Base-by-base conservation (phyloP, 345 rosid species). In the Tarenaya hassleriana region DNA sequence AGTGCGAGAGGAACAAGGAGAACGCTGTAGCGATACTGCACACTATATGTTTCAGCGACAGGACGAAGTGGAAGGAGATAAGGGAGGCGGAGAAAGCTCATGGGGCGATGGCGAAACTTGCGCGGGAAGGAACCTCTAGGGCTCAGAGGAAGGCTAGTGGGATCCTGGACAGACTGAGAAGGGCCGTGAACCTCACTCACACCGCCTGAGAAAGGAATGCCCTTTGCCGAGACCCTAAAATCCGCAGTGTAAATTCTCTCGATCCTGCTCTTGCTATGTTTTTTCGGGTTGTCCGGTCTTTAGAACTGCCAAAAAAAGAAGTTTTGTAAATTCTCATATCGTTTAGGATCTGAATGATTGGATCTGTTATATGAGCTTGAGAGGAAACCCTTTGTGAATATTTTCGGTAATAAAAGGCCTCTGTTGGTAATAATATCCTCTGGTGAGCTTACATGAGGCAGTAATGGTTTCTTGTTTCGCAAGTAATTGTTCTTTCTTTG, bases 111-210 rank as follows among this genome's bases (percentile, higher is more conserved):
- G 75, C 98, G 6, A 84, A 78, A 64, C 91, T 92, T 56, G 72
- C 82, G 13, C 69, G 72, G 41, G 83, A 80, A 19, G 98, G 98
- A 41, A 88, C 97, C 42, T 71, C 97, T 8, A 79, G 98, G 73
- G 98, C 97, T 52, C 82, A 81, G 77, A 76, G 98, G 69, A 92
- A 92, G 68, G 98, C 98, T 5, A 76, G 50, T 8, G 81, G 82
- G 40, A 80, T 88, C 32, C 81, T 92, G 15, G 98, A 85, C 29
- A 78, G 94, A 73, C 47, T 92, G 68, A 79, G 70, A 52, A 75
- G 83, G 50, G 68, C 73, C 45, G 68, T 78, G 70, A 85, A 77
- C 70, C 75, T 79, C 20, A 85, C 98, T 0, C 95, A 92, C 55
- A 88, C 98, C 4, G 91, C 97, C 24, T 92, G n/a, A n/a, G n/a